phyloP scores from a whole-genome alignment of 441 rosid genomes.

The Gossypium schwendimanii region DNA sequence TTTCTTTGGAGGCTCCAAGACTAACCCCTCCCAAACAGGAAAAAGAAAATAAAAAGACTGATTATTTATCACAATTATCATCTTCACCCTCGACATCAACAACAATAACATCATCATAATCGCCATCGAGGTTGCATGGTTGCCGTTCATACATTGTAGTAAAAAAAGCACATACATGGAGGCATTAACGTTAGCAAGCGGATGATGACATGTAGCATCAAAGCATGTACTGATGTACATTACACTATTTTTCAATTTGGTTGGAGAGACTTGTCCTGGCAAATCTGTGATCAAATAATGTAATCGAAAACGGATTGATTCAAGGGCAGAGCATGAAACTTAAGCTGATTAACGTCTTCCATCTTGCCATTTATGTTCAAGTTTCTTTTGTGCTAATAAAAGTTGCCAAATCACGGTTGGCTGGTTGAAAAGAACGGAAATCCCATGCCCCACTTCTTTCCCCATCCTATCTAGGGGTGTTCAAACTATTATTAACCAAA shows the following conservation, averaged over 20 bases:
- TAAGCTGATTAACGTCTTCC: neutral
- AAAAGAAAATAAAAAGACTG: slow-evolving; percentile 27
- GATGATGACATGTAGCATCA: neutral
- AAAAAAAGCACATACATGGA: neutral
- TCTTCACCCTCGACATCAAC: neutral
- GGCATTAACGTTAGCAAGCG: slow-evolving; percentile 10
- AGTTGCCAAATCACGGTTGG: neutral
- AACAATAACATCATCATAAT: neutral
- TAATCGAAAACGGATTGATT: neutral
- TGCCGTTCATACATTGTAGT: slow-evolving; percentile 2
- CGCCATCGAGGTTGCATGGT: slow-evolving; percentile 17
- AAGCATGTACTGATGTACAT: neutral
- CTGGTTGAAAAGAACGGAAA: neutral
- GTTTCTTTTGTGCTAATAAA: neutral
- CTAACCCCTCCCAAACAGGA: slow-evolving; percentile 13
- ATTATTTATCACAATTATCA: slow-evolving; percentile 17
- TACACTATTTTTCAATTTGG: neutral
- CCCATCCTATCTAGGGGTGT: too few species aligned
- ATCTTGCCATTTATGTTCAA: neutral
- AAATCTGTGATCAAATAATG: neutral
- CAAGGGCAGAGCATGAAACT: neutral
- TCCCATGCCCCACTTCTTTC: too few species aligned
- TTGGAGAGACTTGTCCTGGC: neutral
- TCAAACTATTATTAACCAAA: too few species aligned
- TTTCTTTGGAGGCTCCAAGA: slow-evolving; percentile 14